phyloP scores from a whole-genome alignment of 208 protist genomes.

The Crithidia bombi region DNA sequence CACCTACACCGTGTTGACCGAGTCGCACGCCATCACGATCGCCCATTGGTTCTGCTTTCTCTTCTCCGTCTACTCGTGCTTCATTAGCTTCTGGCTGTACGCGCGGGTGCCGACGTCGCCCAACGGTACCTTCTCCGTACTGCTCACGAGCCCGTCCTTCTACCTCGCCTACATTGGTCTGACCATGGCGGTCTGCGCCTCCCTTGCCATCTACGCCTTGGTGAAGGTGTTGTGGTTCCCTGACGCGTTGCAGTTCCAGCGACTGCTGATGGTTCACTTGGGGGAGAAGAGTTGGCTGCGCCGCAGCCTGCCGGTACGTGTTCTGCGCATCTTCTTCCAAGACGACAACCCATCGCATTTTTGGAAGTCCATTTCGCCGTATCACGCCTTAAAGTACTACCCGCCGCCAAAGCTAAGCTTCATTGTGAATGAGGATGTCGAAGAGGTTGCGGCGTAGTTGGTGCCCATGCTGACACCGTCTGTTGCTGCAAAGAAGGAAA shows the following conservation, averaged over 20 bases:
- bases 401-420: slow-evolving; percentile 24
- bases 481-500: background rate
- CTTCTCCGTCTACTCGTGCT: slow-evolving; percentile 68
- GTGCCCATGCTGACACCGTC: too few species aligned
- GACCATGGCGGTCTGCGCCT: slow-evolving; percentile 42
- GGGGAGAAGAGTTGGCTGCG: slow-evolving; percentile 20
- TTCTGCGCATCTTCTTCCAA: slow-evolving; percentile 42
- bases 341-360: slow-evolving; percentile 63
- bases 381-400: slow-evolving; percentile 36
- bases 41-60: slow-evolving; percentile 67
- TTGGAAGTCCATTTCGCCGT: slow-evolving; percentile 54
- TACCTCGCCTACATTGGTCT: slow-evolving; percentile 64
- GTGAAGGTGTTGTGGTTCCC: slow-evolving; percentile 73
- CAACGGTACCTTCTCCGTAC: slow-evolving; percentile 58
- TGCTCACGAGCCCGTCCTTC: slow-evolving; percentile 55
- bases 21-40: slow-evolving; percentile 82
- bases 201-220: slow-evolving; percentile 54
- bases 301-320: slow-evolving; percentile 12
- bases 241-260: slow-evolving; percentile 66
- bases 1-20: slow-evolving; percentile 78
- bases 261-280: slow-evolving; percentile 33
- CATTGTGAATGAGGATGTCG: slow-evolving; percentile 13
- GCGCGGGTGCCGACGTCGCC: slow-evolving; percentile 26
- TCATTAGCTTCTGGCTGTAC: slow-evolving; percentile 56
- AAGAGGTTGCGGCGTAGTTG: background rate